Base-by-base conservation (phyloP, 257 asterid genomes). In the Nicotiana sylvestris region DNA sequence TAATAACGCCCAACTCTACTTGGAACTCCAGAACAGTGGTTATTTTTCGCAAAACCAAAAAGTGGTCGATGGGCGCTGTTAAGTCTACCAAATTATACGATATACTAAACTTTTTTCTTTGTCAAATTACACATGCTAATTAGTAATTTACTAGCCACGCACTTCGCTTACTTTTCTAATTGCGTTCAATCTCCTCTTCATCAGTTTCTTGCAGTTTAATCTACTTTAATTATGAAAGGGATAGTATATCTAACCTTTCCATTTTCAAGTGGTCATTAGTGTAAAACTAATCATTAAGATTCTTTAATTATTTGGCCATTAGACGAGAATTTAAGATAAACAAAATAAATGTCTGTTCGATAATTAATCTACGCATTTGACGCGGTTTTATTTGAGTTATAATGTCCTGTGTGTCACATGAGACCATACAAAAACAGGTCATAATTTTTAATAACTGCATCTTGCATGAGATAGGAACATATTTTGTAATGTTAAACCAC, bases 221-320 rank as follows among this genome's bases (percentile, higher is more conserved):
- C 6, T 37, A 58, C 64, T 72, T 82, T 29, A 69, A 82, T 9
- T 6, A 35, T 57, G 64, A 82, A 58, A 16, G 55, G 51, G 27
- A 82, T 66, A 70, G 46, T 78, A 69, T 57, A 58, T 53, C 76
- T 10, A 82, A 10, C 43, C 4, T 29, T 58, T n/a, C 32, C 53
- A 57, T 57, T 69, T 69, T 43, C 30, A 70, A 12, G 7, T 49
- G 27, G 43, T 27, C 62, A 74, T 7, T 74, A 7, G 62, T 51
- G 62, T 74, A 74, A 74, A 74, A 27, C 80, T 27, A 74, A 74
- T 74, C 80, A 74, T 74, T 74, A 74, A 74, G 80, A 74, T 74
- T 74, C 80, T 51, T 27, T 74, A 74, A 49, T 74, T 74, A 49
- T 74, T 76, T 76, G 35, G 80, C 2, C 64, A 51, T 15, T 27